These are phyloP conservation scores for Suhomyces chickasaworum DNA, from an alignment of 1,139 yeast genomes.

Conservation along the genomic window DNA sequence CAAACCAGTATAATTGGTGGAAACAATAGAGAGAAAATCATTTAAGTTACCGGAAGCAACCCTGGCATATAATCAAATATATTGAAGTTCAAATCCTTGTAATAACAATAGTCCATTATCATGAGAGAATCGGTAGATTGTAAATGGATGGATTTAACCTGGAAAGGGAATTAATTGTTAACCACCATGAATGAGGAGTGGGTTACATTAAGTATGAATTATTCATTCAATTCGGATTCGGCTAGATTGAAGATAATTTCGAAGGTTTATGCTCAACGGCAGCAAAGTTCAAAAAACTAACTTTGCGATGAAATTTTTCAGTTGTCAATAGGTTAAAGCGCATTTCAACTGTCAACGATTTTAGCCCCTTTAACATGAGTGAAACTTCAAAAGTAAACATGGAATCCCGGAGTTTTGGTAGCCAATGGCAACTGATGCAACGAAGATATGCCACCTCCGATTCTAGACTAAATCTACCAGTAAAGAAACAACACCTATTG, in stretches of 20 bases:
- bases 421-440: conserved; percentile 11
- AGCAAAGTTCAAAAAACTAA: background rate
- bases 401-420: conserved; percentile 1
- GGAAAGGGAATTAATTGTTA: conserved; percentile 4
- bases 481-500: conserved; percentile 4
- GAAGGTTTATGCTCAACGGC: background rate
- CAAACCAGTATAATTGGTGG: conserved; percentile 4
- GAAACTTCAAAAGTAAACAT: background rate
- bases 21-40: conserved; percentile 4
- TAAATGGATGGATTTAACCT: conserved; percentile 3
- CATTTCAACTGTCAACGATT: background rate
- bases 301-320: background rate
- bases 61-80: background rate
- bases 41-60: background rate
- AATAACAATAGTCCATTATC: conserved; percentile 1
- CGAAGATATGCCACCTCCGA: conserved; percentile 5
- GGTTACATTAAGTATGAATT: background rate
- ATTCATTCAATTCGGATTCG: background rate
- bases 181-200: too few species aligned
- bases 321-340: background rate
- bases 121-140: background rate
- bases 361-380: background rate
- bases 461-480: conserved; percentile 7
- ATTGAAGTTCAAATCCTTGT: background rate
- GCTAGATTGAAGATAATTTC: background rate